These are phyloP conservation scores for Amanita pseudoporphyria DNA, from an alignment of 768 basidiomycete genomes.

Conservation along the genomic window DNA sequence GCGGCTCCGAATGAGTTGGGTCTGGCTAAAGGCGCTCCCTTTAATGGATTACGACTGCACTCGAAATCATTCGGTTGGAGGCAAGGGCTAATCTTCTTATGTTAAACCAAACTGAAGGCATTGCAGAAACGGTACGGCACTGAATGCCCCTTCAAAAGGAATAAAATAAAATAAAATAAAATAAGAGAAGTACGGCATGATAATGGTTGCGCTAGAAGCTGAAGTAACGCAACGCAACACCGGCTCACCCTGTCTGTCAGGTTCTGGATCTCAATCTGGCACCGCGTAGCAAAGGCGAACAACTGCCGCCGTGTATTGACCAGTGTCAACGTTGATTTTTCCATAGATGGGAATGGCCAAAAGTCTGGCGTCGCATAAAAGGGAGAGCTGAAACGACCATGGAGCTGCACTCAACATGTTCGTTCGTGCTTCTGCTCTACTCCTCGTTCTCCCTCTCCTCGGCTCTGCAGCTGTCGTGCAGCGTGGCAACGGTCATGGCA, in stretches of 20 bases:
- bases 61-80: no score
- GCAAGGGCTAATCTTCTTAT: not conserved
- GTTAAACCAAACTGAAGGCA: not conserved
- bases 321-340: constrained; percentile 2
- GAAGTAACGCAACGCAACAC: not conserved
- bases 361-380: constrained; percentile 1
- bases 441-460: constrained; percentile 15
- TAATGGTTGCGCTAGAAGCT: constrained; percentile 3
- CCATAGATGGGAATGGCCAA: not conserved
- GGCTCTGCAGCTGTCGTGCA: constrained; percentile 13
- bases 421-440: constrained; percentile 12
- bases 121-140: not conserved
- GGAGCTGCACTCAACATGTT: constrained; percentile 13
- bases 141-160: not conserved
- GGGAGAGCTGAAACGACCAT: not conserved
- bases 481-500: constrained; percentile 7
- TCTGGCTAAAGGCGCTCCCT: not conserved
- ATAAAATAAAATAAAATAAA: not conserved
- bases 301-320: constrained; percentile 3
- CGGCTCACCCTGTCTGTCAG: constrained; percentile 4
- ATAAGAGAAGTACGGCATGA: constrained; percentile 3
- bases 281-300: not conserved
- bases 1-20: not conserved
- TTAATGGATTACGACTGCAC: not conserved
- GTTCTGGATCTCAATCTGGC: constrained; percentile 1